phyloP scores from a whole-genome alignment of 2,329 filamentous ascomycete genomes.

The Monosporascus sp. region DNA sequence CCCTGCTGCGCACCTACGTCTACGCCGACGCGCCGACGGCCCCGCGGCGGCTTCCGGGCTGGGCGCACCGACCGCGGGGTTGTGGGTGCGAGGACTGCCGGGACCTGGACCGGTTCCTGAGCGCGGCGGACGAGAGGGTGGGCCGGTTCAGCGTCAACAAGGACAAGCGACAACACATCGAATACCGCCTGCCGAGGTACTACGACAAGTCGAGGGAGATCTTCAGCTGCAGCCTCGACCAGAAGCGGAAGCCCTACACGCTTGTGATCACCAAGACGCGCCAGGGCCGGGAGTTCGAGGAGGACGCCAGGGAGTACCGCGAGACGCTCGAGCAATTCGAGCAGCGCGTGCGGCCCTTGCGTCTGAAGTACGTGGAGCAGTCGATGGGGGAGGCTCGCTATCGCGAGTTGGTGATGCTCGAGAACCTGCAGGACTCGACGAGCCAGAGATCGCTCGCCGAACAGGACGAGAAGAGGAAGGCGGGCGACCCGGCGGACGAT shows the following conservation, averaged over 20 bases:
- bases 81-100: background rate
- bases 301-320: background rate
- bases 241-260: background rate
- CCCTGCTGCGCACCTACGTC: background rate
- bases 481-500: background rate
- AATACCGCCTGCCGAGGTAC: background rate
- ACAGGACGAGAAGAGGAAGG: background rate
- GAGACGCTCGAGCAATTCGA: background rate
- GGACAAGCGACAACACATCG: background rate
- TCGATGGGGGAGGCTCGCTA: background rate
- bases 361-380: background rate
- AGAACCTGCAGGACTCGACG: background rate
- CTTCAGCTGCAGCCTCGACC: background rate
- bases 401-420: background rate
- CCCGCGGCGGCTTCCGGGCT: background rate
- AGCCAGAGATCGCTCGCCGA: background rate
- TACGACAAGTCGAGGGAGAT: background rate
- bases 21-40: background rate
- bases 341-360: background rate
- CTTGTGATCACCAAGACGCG: background rate
- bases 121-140: background rate
- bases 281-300: background rate
- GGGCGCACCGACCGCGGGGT: background rate
- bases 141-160: background rate
- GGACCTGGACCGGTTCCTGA: background rate